Evolutionary conservation across 2,329 filamentous ascomycete species (phyloP).

Genomic region (Fusarium chlamydosporum): DNA sequence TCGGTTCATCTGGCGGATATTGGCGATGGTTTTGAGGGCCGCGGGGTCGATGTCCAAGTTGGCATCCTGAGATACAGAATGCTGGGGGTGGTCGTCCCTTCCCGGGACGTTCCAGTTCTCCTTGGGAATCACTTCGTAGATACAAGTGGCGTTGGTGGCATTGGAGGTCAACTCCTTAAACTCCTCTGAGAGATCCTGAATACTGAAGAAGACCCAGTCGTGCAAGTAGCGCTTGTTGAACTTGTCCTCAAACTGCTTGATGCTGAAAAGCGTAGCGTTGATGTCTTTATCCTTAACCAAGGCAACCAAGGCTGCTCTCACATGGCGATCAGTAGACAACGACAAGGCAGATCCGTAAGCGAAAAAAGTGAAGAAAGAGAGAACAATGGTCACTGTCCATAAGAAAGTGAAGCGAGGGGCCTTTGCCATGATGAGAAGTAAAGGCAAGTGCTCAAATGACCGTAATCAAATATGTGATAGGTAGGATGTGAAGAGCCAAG

Average conservation of each 20-base stretch:
- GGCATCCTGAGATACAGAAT: conserved; percentile 4
- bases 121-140: conserved; percentile 79
- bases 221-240: conserved; percentile 90
- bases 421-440: conserved; percentile 40
- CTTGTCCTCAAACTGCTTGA: conserved; percentile 68
- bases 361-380: conserved; percentile 45
- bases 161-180: conserved; percentile 79
- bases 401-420: conserved; percentile 11
- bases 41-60: conserved; percentile 9
- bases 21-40: conserved; percentile 17
- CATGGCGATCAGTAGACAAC: conserved; percentile 43
- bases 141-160: conserved; percentile 77
- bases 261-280: conserved; percentile 52
- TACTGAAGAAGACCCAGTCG: conserved; percentile 91
- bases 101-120: conserved; percentile 81
- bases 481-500: conserved; percentile 17
- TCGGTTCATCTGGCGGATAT: conserved; percentile 79
- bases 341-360: conserved; percentile 37
- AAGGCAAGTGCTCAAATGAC: conserved; percentile 7
- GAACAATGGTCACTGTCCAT: conserved; percentile 38
- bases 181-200: conserved; percentile 80
- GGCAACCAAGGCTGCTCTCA: conserved; percentile 54
- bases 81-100: conserved; percentile 32
- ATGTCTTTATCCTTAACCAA: conserved; percentile 54
- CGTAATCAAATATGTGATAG: conserved; percentile 9